phyloP scores from a whole-genome alignment of 352 stramenopile species.

The Globisporangium middletonii region DNA sequence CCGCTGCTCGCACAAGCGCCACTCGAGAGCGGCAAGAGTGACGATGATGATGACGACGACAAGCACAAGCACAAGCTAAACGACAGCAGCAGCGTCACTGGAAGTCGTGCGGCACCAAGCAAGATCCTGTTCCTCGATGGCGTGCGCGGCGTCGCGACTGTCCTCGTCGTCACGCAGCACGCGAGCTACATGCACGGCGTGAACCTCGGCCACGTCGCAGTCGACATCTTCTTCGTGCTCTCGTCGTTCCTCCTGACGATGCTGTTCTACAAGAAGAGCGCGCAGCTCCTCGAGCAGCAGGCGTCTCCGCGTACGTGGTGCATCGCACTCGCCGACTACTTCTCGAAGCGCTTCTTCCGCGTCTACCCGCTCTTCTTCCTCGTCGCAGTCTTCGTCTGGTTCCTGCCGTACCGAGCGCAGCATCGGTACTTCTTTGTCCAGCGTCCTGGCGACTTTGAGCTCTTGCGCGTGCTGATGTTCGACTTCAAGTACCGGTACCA shows the following conservation, averaged over 20 bases:
- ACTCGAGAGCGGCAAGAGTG: too few relatives aligned
- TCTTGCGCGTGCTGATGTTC: slow-evolving; percentile 26
- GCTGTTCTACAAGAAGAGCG: slow-evolving; percentile 16
- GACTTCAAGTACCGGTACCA: slow-evolving; percentile 24
- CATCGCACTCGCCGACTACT: slow-evolving; percentile 27
- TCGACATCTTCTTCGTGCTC: slow-evolving; percentile 23
- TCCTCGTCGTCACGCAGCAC: slow-evolving; percentile 19
- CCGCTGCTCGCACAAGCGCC: too few relatives aligned
- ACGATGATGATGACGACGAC: too few relatives aligned
- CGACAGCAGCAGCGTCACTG: too few relatives aligned
- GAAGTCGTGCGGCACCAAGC: neutral
- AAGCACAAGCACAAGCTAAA: too few relatives aligned
- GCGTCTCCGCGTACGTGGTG: slow-evolving; percentile 7
- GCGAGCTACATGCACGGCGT: slow-evolving; percentile 8
- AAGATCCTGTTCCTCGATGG: slow-evolving; percentile 15
- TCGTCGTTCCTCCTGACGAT: slow-evolving; percentile 19
- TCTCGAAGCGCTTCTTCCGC: slow-evolving; percentile 43
- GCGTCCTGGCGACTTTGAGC: slow-evolving; percentile 17
- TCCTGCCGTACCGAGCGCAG: slow-evolving; percentile 25
- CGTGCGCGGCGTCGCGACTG: slow-evolving; percentile 9
- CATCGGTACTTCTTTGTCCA: slow-evolving; percentile 20
- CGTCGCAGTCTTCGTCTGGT: slow-evolving; percentile 20
- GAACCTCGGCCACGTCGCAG: slow-evolving; percentile 10
- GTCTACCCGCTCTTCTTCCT: slow-evolving; percentile 46
- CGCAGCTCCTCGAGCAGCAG: slow-evolving; percentile 11